Evolutionary conservation across 2,329 filamentous ascomycete species (phyloP), one percentile per base, ranked within the genome.

Genomic region (Aschersonia sp.): DNA sequence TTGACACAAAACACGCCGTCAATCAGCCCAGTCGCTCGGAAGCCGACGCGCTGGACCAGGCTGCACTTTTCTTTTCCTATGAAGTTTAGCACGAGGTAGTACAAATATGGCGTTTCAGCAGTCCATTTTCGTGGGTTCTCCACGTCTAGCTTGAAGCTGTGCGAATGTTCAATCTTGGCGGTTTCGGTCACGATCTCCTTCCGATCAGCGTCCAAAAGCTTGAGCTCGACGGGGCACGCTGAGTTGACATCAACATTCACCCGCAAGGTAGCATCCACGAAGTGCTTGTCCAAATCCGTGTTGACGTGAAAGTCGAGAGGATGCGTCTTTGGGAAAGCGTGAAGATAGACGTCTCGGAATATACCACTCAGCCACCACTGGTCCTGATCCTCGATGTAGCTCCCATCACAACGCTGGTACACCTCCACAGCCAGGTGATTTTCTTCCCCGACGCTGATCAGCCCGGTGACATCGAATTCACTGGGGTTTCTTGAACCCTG

Each of bases 401-500:
- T 80, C 3, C 81, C 83, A 56, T 87, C 79, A 35, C 78, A 85
- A 54, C 77, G 78, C 58, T 87, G 81, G 52, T 87, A 87, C 0
- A 87, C 83, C 46, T 78, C 72, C 0, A 87, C 81, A 2, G 74
- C 73, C 2, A 87, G 59, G 1, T 65, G 67, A 51, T 85, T 86
- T 43, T 68, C 62, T 1, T 61, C 59, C 1, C 63, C 57, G 3
- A 61, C 41, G 1, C 63, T 58, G 2, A 85, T 63, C 33, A 69
- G 62, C 0, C 64, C 53, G 0, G 81, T 79, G 5, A 88, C 69
- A 53, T 87, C 83, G 52, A 87, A 88, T 53, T 87, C 84, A 31
- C 76, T 76, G 0, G 84, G 78, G 51, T 87, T 87, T 22, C 84
- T 70, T 5, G 79, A 78, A 1, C 83, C 84, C 57, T 87, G 83